A percentile compares a stretch with the other conserved stretches of the same genome.
Evolutionary conservation across 257 asterid species (phyloP).

Genomic region (Solanum tarijense): DNA sequence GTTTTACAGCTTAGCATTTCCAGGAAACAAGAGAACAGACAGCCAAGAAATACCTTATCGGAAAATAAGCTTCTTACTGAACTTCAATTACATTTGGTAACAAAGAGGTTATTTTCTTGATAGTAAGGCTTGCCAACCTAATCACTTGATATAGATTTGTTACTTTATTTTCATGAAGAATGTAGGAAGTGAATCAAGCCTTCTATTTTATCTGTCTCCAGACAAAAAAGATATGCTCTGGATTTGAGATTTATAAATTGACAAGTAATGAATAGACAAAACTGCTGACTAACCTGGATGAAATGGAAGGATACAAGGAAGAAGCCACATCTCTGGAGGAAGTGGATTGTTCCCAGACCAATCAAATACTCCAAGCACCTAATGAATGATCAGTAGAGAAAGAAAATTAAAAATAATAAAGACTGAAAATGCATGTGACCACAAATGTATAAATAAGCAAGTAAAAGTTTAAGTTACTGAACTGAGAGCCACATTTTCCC

Average conservation of each 20-base stretch:
- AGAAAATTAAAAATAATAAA: not conserved
- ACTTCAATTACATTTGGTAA: not conserved
- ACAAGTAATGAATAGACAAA: not conserved
- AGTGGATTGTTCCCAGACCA: slow-evolving; percentile 99
- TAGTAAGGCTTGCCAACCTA: not conserved
- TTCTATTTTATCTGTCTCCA: not conserved
- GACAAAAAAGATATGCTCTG: not conserved
- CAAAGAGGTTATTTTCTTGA: not conserved
- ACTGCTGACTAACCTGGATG: slow-evolving; percentile 67
- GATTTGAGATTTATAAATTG: not conserved
- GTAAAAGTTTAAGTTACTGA: slow-evolving; percentile 5
- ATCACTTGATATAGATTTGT: not conserved
- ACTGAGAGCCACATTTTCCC: slow-evolving; percentile 99
- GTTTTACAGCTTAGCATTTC: not conserved
- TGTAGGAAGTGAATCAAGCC: not conserved
- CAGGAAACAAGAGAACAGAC: not conserved
- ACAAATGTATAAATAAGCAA: not conserved
- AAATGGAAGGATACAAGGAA: slow-evolving; percentile 70
- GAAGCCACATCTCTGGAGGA: slow-evolving; percentile 96
- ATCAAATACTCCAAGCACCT: slow-evolving; percentile 91
- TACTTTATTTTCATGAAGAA: not conserved
- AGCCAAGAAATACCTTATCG: not conserved
- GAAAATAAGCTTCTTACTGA: not conserved
- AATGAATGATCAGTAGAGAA: not conserved
- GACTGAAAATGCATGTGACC: not conserved